Percentiles rank a stretch among this genome's conserved stretches.
These are phyloP conservation scores for Sugiyamaella qingdaonensis DNA, from an alignment of 805 yeast species.

Conservation along the genomic window DNA sequence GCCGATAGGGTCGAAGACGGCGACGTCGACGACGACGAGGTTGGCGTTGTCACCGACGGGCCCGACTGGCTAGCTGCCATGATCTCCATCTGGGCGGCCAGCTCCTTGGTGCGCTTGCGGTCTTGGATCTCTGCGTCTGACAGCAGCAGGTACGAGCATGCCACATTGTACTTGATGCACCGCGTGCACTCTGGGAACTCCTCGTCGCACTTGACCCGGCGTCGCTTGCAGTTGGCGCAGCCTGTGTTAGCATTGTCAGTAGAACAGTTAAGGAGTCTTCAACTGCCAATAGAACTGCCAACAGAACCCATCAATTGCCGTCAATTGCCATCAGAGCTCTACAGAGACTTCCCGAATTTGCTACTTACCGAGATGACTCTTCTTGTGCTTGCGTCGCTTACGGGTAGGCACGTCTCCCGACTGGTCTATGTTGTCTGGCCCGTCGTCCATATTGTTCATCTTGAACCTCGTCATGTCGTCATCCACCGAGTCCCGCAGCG, in stretches of 20 bases:
- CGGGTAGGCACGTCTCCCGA: background rate
- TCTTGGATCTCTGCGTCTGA: constrained; percentile 43
- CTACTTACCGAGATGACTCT: constrained; percentile 6
- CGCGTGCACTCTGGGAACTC: constrained; percentile 54
- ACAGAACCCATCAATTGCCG: background rate
- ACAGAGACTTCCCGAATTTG: background rate
- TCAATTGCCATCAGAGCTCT: background rate
- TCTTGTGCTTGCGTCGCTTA: constrained; percentile 11
- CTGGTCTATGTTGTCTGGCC: too few relatives aligned
- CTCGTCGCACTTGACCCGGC: constrained; percentile 66
- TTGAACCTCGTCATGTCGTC: too few relatives aligned
- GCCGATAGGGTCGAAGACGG: background rate
- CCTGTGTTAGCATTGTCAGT: constrained; percentile 58
- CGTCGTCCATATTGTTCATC: too few relatives aligned
- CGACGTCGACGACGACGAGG: constrained; percentile 8
- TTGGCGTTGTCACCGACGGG: background rate
- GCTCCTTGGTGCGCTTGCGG: constrained; percentile 20
- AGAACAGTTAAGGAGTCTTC: too few relatives aligned
- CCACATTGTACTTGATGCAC: constrained; percentile 45
- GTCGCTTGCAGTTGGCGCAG: constrained; percentile 63
- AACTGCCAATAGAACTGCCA: too few relatives aligned
- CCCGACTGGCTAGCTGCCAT: background rate
- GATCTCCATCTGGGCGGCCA: constrained; percentile 7
- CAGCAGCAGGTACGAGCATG: constrained; percentile 47
- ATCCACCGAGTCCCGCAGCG: too few relatives aligned